Conservation (phyloP, 208 protist genomes). For the Naegleria lovaniensis region DNA sequence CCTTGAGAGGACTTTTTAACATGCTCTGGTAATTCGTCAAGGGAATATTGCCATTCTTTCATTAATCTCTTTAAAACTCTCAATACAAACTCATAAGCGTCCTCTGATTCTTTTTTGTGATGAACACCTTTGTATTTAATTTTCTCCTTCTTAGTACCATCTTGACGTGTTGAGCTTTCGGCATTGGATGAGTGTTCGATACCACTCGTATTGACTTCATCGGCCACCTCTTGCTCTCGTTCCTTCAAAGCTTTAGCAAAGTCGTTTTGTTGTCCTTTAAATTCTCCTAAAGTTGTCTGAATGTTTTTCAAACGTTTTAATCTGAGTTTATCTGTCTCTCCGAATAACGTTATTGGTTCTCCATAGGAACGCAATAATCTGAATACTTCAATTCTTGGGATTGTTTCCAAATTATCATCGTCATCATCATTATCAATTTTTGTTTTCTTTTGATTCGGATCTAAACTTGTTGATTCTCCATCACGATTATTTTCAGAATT, state of each 20-base stretch:
- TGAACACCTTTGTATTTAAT: background rate
- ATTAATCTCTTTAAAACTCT: background rate
- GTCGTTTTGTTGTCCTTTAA: background rate
- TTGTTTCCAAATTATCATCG: background rate
- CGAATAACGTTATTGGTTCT: constrained; percentile 24
- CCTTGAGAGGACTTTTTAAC: constrained; percentile 1
- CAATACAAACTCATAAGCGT: background rate
- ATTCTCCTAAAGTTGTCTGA: background rate
- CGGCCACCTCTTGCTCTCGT: background rate
- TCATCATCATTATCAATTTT: constrained; percentile 1
- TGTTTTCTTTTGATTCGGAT: background rate
- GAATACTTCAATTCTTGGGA: background rate
- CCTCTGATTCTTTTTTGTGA: background rate
- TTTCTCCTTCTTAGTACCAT: background rate
- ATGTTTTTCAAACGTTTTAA: background rate
- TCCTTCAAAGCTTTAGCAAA: background rate
- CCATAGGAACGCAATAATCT: background rate
- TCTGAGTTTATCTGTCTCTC: background rate
- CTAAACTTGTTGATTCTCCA: background rate
- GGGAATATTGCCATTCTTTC: background rate
- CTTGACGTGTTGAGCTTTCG: background rate
- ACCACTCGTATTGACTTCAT: background rate
- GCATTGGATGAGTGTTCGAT: background rate
- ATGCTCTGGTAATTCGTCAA: background rate
- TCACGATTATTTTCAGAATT: background rate